A percentile compares a stretch with the other conserved stretches of the same genome.
Evolutionary conservation across 257 asterid species (phyloP).

Genomic region (Nemophila menziesii): DNA sequence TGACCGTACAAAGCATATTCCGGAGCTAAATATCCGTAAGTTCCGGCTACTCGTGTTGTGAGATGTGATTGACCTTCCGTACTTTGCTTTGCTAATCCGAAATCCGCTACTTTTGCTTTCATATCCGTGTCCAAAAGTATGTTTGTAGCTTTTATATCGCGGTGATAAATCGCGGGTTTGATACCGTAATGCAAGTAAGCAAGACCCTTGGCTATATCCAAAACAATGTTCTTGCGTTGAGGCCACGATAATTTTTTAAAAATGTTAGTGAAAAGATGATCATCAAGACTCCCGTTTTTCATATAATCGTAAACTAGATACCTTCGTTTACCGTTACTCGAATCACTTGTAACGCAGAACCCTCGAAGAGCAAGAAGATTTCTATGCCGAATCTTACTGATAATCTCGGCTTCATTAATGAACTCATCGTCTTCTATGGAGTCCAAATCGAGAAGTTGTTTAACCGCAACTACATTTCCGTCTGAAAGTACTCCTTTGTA

Average conservation of each 20-base stretch:
- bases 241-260: constrained; percentile 35
- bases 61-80: constrained; percentile 45
- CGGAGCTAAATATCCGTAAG: constrained; percentile 51
- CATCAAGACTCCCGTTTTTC: constrained; percentile 40
- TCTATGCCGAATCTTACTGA: constrained; percentile 52
- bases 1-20: constrained; percentile 55
- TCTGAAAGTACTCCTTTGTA: constrained; percentile 40
- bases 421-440: constrained; percentile 39
- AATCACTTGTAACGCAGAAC: constrained; percentile 39
- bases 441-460: constrained; percentile 35
- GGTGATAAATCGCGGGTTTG: constrained; percentile 45
- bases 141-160: constrained; percentile 46
- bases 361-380: constrained; percentile 46
- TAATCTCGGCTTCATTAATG: constrained; percentile 41
- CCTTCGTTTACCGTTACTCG: constrained; percentile 28
- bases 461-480: constrained; percentile 35
- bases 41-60: constrained; percentile 57
- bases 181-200: constrained; percentile 48
- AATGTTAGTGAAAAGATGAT: constrained; percentile 25
- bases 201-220: constrained; percentile 52
- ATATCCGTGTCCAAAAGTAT: constrained; percentile 45
- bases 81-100: constrained; percentile 50
- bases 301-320: constrained; percentile 44
- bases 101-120: constrained; percentile 46
- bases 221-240: constrained; percentile 43